phyloP scores from a whole-genome alignment of 805 yeast genomes.

The Maudiozyma saulgeensis region DNA sequence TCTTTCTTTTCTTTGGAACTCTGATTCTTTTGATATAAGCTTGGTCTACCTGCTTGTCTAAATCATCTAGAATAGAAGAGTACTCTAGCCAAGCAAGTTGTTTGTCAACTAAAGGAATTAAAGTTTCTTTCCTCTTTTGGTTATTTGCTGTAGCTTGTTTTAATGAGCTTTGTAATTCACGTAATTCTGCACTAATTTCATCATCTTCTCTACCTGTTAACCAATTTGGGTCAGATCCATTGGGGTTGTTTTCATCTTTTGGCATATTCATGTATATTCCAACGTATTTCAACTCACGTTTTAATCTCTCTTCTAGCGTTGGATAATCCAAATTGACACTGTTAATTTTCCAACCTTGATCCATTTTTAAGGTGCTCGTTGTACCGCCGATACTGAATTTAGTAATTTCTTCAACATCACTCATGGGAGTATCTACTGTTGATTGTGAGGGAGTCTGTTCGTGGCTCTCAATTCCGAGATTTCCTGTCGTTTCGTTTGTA shows the following conservation, averaged over 20 bases:
- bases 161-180: constrained; percentile 62
- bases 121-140: constrained; percentile 50
- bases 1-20: constrained; percentile 47
- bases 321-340: constrained; percentile 53
- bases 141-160: constrained; percentile 53
- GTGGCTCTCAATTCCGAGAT: constrained; percentile 7
- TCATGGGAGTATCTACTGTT: constrained; percentile 16
- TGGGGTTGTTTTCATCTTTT: constrained; percentile 22
- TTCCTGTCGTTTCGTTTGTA: constrained; percentile 18
- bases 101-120: constrained; percentile 70
- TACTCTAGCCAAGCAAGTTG: constrained; percentile 95
- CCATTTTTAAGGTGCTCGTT: constrained; percentile 31
- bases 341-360: constrained; percentile 40
- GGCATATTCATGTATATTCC: constrained; percentile 70
- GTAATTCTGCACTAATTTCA: constrained; percentile 77
- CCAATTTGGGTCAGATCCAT: constrained; percentile 48
- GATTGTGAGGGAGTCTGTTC: constrained; percentile 11
- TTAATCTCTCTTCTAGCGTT: constrained; percentile 77
- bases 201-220: constrained; percentile 78
- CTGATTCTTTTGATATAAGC: constrained; percentile 77
- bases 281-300: constrained; percentile 78
- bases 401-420: constrained; percentile 10
- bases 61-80: constrained; percentile 77
- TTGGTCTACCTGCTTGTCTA: constrained; percentile 95
- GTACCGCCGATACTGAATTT: constrained; percentile 12